Conservation (phyloP, 768 basidiomycete genomes). For the Xerocomellus intermedius region DNA sequence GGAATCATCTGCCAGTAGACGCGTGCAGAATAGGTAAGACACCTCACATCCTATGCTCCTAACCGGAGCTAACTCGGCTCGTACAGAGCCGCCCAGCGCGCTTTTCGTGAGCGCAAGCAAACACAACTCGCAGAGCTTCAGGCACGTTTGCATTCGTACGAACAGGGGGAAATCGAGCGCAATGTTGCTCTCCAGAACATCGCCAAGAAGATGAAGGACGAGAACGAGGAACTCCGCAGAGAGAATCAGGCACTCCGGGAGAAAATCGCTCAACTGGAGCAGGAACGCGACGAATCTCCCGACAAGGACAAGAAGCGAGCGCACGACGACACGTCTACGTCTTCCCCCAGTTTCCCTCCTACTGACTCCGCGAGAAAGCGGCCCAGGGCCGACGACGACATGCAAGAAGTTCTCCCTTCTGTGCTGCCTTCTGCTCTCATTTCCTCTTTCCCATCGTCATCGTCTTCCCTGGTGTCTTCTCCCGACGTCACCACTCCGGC, state of each 20-base stretch:
- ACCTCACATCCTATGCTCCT: background rate
- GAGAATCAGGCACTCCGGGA: slow-evolving; percentile 66
- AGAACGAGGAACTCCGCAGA: slow-evolving; percentile 70
- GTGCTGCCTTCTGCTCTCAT: slow-evolving; percentile 18
- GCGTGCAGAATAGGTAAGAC: slow-evolving; percentile 71
- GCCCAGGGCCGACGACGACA: slow-evolving; percentile 29
- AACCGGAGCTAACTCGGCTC: slow-evolving; percentile 7
- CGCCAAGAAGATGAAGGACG: slow-evolving; percentile 82
- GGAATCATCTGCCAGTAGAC: slow-evolving; percentile 58
- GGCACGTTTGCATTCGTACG: slow-evolving; percentile 79
- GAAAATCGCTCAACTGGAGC: slow-evolving; percentile 43
- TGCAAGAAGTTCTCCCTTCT: slow-evolving; percentile 16
- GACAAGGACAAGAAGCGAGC: slow-evolving; percentile 55
- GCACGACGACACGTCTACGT: slow-evolving; percentile 49
- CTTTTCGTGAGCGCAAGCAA: slow-evolving; percentile 88
- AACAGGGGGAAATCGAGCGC: slow-evolving; percentile 88
- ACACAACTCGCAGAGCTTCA: slow-evolving; percentile 85
- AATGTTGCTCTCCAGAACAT: slow-evolving; percentile 81
- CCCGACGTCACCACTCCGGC: slow-evolving; percentile 38
- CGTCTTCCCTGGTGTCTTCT: slow-evolving; percentile 52
- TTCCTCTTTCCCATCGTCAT: slow-evolving; percentile 34
- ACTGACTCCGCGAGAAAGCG: slow-evolving; percentile 39
- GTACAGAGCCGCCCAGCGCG: slow-evolving; percentile 81
- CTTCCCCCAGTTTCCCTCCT: slow-evolving; percentile 25
- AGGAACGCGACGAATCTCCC: slow-evolving; percentile 29